Base-by-base conservation (phyloP, 345 rosid genomes). In the Rubroshorea leprosula region DNA sequence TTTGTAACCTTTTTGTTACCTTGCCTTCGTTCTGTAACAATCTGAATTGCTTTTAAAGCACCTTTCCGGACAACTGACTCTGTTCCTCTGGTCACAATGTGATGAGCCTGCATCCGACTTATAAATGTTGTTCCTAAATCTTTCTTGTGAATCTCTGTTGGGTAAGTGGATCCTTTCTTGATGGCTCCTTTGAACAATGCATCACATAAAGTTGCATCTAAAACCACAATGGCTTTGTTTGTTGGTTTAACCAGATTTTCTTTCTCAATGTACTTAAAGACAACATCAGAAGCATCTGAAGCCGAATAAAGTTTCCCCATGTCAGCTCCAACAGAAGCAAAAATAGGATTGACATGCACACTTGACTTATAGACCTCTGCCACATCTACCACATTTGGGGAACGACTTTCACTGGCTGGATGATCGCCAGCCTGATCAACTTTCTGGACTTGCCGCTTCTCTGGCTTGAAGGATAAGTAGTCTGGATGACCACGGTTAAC, bases 1-100 rank as follows among this genome's bases (percentile, higher is more conserved):
- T 82, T 89, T 2, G 97, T 93, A 44, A 87, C 87, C 73, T 89
- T 93, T 51, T 93, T 93, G 74, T 87, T 93, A 31, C 99, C 99
- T 62, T 86, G 96, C 63, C 96, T 82, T 69, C 99, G 67, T 68
- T 89, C 97, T 0, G 96, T 82, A 81, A 93, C 47, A 68, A 85
- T 89, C 76, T 89, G 99, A 76, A 93, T 73, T 8, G 84, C 76
- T 72, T 80, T 87, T 58, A 85, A 46, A 49, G 76, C 81, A 54
- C 99, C 96, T 80, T 85, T 93, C 55, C 88, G 83, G 71, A 89
- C 81, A 70, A 77, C 85, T 0, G 83, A 81, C 45, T 93, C 90
- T 20, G 71, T 74, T 25, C 97, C 97, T 73, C 97, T 71, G 10
- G 74, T 75, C 58, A 85, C 91, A 35, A 87, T 59, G 55, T 84